Conservation (phyloP, 805 yeast species). For the Debaryomyces castellii region DNA sequence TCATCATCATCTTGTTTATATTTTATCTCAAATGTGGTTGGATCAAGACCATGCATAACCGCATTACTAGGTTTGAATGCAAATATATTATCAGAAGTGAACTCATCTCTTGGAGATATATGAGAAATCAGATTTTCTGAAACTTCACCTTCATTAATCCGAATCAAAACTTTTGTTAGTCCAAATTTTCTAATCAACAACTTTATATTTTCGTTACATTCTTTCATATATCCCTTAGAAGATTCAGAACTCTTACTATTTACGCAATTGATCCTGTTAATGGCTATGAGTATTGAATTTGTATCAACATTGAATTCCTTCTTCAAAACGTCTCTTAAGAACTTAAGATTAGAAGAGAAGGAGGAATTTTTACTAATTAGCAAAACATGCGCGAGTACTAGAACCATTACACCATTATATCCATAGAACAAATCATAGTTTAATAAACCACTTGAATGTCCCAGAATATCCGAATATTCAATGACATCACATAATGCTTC, state of each 20-base stretch:
- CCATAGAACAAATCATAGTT: constrained; percentile 45
- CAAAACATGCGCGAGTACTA: constrained; percentile 40
- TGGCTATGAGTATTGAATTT: background rate
- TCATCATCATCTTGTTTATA: background rate
- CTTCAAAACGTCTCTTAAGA: background rate
- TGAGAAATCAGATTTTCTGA: background rate
- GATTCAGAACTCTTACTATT: background rate
- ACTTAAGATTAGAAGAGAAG: background rate
- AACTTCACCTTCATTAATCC: background rate
- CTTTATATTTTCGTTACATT: background rate
- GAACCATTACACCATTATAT: constrained; percentile 41
- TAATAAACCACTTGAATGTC: constrained; percentile 45
- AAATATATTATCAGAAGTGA: background rate
- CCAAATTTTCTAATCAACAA: background rate
- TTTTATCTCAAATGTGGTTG: background rate
- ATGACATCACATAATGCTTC: constrained; percentile 38
- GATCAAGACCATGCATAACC: background rate
- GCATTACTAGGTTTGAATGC: background rate
- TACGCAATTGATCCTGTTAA: background rate
- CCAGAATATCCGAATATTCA: constrained; percentile 31
- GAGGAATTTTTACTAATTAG: constrained; percentile 9
- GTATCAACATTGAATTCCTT: background rate
- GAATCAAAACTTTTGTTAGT: background rate
- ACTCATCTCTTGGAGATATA: background rate
- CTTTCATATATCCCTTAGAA: background rate